Base-by-base conservation (phyloP, 2,329 filamentous ascomycete genomes). In the Botrytis porri region DNA sequence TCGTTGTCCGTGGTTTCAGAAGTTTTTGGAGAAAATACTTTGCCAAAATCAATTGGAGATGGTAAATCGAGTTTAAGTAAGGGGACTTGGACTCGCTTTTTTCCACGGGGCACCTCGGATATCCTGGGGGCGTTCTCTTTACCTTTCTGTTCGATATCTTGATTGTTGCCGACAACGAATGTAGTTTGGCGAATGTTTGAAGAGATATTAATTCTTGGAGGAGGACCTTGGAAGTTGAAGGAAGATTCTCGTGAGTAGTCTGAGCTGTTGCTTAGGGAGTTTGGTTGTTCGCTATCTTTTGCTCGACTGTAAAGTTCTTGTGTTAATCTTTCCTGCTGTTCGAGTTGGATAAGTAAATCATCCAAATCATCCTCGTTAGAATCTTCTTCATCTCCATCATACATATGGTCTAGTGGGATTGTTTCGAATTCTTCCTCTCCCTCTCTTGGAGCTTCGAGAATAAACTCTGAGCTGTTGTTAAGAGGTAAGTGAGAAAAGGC, bases 271-370 rank as follows among this genome's bases (percentile, higher is more conserved):
- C 70, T 69, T 43, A 35, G 29, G 37, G 64, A 62, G 32, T 60
- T 69, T 51, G 51, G 14, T 51, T 16, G 37, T 22, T 69, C 54
- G 51, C 39, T 69, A 72, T 72, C 70, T 48, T 25, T 32, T 69
- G 35, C 59, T 48, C 37, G 69, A 54, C 43, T 65, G 29, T 39
- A 12, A 32, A 8, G 6, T 29, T 51, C 57, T 18, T 35, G 14
- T 25, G 25, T 14, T 32, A 12, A 14, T 48, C 35, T 63, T 37
- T 51, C 41, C 35, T 16, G 10, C 6, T 54, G n/a, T 54, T 54
- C 25, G 45, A 39, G 22, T 4, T 66, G n/a, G 12, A 29, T 5
- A n/a, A 54, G 14, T 18, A 54, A 54, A 54, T 29, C 25, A 29
- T 29, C 51, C 14, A 54, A 29, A 54, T 29, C 51, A 12, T 29